Evolutionary conservation across 1,139 yeast genomes (phyloP), one percentile per base, ranked within the genome.

Genomic region (Yamadazyma spencermartinsiae): DNA sequence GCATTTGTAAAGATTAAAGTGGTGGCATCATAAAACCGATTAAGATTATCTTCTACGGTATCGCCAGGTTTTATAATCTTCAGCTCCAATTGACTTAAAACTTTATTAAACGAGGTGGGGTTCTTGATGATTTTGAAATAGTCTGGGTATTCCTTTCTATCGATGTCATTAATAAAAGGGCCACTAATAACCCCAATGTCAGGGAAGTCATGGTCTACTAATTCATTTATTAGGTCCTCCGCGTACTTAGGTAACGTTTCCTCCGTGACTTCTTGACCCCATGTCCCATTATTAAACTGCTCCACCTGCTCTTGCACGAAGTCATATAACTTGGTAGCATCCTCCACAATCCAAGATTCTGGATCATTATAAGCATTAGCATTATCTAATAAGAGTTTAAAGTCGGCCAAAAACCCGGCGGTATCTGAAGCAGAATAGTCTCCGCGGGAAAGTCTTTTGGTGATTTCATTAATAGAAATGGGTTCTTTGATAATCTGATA

Each of bases 401-500:
- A 78, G 60, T 82, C 88, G 5, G 60, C 61, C 24, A 77, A 45
- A 46, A 82, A 79, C 35, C 73, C 79, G 1, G 55, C 61, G 0
- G 61, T 46, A 2, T 61, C 44, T 5, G 46, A 44, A 9, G 46
- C 47, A 0, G 59, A 39, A 43, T 74, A 75, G 27, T 55, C 62
- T 13, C 64, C 64, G 33, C 51, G 60, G 19, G 58, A 57, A 38
- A 64, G 61, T 52, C 70, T 80, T 52, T 58, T 68, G 46, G 70
- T 76, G 31, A 84, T 82, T 48, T 86, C 95, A 34, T 76, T 61
- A 10, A 86, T 58, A 1, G 92, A 80, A 8, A 86, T 76, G 3
- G 95, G 95, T n/a, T 65, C 56, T 18, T 61, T 60, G 25, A 86
- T 79, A 42, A 82, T 69, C 38, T 79, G 75, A 56, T 82, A 86